Conservation (phyloP, 352 stramenopile species). For the Aphanomyces cochlioides region DNA sequence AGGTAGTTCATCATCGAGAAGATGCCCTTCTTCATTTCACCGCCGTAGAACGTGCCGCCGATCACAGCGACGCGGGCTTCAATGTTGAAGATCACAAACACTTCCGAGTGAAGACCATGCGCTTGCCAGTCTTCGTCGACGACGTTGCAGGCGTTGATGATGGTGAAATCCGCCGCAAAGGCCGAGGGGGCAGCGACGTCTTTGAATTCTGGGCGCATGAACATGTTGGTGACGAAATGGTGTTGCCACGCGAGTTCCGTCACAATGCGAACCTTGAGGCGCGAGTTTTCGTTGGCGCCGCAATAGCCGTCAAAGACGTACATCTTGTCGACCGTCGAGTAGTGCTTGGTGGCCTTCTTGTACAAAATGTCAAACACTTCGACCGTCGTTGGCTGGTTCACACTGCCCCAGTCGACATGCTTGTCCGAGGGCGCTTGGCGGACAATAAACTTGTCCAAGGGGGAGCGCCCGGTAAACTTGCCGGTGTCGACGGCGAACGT, state of each 20-base stretch:
- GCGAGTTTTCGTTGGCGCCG: constrained; percentile 56
- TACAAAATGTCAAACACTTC: constrained; percentile 51
- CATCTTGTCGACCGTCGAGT: constrained; percentile 47
- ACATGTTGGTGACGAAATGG: constrained; percentile 72
- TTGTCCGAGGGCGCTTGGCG: constrained; percentile 47
- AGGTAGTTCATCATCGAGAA: constrained; percentile 74
- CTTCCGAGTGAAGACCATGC: constrained; percentile 52
- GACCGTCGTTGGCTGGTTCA: constrained; percentile 55
- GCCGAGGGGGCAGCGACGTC: constrained; percentile 38
- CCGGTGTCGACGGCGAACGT: constrained; percentile 61
- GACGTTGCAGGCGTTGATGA: constrained; percentile 64
- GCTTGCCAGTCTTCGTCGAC: constrained; percentile 54
- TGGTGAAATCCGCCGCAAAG: constrained; percentile 56
- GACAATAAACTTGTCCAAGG: constrained; percentile 65
- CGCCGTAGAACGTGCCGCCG: constrained; percentile 59
- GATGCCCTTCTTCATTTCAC: constrained; percentile 73
- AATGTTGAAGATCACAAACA: constrained; percentile 70
- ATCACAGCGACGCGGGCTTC: constrained; percentile 59
- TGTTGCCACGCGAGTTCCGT: constrained; percentile 61
- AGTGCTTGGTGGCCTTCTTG: constrained; percentile 51
- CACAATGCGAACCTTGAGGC: constrained; percentile 54
- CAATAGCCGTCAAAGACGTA: constrained; percentile 65
- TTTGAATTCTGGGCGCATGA: constrained; percentile 58
- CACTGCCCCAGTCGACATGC: constrained; percentile 49
- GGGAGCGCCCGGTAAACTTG: constrained; percentile 59